Conservation (phyloP, 179 eudicot genomes). For the Gypsophila paniculata region DNA sequence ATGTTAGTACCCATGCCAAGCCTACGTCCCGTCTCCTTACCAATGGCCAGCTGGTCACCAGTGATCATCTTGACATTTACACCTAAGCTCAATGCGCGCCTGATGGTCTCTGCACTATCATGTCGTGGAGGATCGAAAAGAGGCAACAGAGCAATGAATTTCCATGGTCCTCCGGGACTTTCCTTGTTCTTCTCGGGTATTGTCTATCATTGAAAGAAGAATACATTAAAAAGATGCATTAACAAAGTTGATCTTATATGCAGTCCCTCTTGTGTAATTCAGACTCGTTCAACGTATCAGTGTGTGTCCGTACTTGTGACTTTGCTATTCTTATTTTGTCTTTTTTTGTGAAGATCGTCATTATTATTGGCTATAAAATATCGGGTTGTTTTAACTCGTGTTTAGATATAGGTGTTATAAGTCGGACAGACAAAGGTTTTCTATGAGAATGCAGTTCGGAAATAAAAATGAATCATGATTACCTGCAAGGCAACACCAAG, state of each 20-base stretch:
- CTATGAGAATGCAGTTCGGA: no score
- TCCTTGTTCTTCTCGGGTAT: conserved; percentile 81
- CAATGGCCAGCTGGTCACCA: conserved; percentile 91
- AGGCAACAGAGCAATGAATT: conserved; percentile 66
- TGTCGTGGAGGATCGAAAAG: conserved; percentile 92
- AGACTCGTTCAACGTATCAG: no score
- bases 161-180: conserved; percentile 74
- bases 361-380: no score
- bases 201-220: conserved; percentile 27
- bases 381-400: no score
- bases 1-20: conserved; percentile 94
- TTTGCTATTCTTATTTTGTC: no score
- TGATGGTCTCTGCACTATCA: conserved; percentile 87
- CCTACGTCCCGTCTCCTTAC: conserved; percentile 84
- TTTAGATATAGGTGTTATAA: no score
- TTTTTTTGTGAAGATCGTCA: no score
- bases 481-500: conserved; percentile 67
- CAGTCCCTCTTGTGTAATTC: neutral
- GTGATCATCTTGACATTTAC: conserved; percentile 97
- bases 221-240: neutral
- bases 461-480: neutral
- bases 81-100: conserved; percentile 73
- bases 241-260: neutral
- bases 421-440: no score
- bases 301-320: no score